Base-by-base conservation (phyloP, 2,329 filamentous ascomycete genomes). In the Keithomyces neogunnii region DNA sequence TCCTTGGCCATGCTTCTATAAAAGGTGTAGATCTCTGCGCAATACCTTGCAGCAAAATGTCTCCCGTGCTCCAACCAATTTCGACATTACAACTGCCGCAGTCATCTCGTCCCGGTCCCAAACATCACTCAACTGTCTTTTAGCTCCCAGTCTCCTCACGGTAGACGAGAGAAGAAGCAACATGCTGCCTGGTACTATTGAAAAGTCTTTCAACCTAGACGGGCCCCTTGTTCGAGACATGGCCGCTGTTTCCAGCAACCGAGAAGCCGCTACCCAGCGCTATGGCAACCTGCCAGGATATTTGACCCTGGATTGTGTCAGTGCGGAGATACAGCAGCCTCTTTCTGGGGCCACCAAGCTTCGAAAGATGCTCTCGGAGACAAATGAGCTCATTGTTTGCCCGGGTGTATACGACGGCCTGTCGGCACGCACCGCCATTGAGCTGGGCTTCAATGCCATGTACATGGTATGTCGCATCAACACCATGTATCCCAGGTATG, bases 321-420 rank as follows among this genome's bases (percentile, higher is more conserved):
- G 47, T 45, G 30, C 45, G 11, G 45, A 52, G 32, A 47, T 58
- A 3, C 46, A 53, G 9, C 29, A 54, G 51, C 56, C 58, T 19
- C 51, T 51, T n/a, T 53, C 55, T n/a, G 62, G 56, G 6, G 64
- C 63, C 42, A 62, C 67, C 19, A 67, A 63, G 56, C 69, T 76
- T 42, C 69, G 72, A 45, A 61, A 67, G 44, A 67, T 69, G 55
- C 63, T 77, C 26, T 61, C 62, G 1, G 65, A 73, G 36, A 61
- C 66, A 19, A 62, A 69, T 29, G 66, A 72, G 47, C 65, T 77
- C 43, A 61, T 86, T 42, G 73, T 84, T 4, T 82, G 78, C 52
- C 83, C 82, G 0, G 83, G 84, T 44, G 82, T 87, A 2, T 85
- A 85, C 59, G 84, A 88, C 70, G 84, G 84, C 6, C 74, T 85